A percentile compares a stretch with the other conserved stretches of the same genome.
Conservation (phyloP, 257 asterid genomes). For the Solanum raphanifolium region DNA sequence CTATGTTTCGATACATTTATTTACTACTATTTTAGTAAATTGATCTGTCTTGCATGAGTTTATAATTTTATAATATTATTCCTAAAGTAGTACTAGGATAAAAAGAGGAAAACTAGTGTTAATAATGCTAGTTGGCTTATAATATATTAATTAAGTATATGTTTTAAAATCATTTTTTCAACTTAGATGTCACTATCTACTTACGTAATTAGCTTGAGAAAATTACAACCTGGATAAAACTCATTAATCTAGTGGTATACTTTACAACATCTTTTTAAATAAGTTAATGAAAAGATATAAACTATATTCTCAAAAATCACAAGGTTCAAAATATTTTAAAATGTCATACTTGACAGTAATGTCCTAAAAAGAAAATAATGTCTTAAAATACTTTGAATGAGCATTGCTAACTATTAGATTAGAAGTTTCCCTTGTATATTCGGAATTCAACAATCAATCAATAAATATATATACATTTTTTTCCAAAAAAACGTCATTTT, state of each 20-base stretch:
- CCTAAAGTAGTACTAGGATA: background rate
- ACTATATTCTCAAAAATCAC: background rate
- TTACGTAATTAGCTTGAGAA: background rate
- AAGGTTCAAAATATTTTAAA: background rate
- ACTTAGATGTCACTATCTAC: background rate
- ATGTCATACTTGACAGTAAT: background rate
- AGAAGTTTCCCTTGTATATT: background rate
- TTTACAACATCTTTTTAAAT: background rate
- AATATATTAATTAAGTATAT: background rate
- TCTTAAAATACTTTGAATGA: background rate
- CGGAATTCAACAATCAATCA: background rate
- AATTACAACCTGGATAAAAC: background rate
- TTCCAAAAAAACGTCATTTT: background rate
- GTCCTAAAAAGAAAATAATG: background rate
- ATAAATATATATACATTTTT: background rate
- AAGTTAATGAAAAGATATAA: background rate
- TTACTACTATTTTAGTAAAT: background rate
- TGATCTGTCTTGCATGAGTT: background rate
- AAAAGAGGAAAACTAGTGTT: background rate
- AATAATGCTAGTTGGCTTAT: background rate
- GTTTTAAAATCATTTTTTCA: background rate
- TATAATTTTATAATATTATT: background rate
- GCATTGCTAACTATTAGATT: background rate
- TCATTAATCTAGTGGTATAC: background rate
- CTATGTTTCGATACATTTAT: background rate